Evolutionary conservation across 2,329 filamentous ascomycete genomes (phyloP), one percentile per base, ranked within the genome.

Genomic region (Xylaria sp.): DNA sequence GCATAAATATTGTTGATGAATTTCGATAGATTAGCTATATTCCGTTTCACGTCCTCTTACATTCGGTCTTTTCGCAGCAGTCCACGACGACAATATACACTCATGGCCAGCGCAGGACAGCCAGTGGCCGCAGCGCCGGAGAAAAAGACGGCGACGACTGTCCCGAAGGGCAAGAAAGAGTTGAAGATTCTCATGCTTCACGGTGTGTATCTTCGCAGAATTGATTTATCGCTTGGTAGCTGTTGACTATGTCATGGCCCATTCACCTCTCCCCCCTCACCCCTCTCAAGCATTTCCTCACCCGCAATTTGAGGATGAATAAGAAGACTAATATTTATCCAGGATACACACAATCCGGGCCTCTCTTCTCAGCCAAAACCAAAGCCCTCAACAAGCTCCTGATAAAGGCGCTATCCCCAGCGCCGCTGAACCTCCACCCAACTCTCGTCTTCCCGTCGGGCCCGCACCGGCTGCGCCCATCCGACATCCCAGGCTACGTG

Each of bases 271-370:
- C 50, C 55, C 9, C 58, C n/a, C 48, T 23, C 13, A 65, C 20
- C 15, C 18, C 3, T 1, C 28, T 9, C 28, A n/a, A 15, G 18
- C 41, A 46, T 18, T 7, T 6, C 41, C 15, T 18, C 18, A 46
- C 15, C 41, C n/a, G 2, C 18, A 28, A 20, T 46, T 13, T 18
- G 37, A 25, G 6, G 20, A 18, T 23, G 4, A 41, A 15, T 18
- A n/a, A n/a, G 18, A 56, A 9, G n/a, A 44, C 23, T 39, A 54
- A 52, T 46, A 41, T 58, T 7, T 5, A 5, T 0, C n/a, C 54
- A 90, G 92, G 95, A 81, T 98, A 90, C 87, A 97, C 95, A 8
- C 95, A 98, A 85, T 97, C 93, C 34, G 94, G 94, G 3, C 81
- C 90, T 3, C 85, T 94, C 72, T 98, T 98, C 87, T 91, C 89